A percentile compares a stretch with the other conserved stretches of the same genome.
Conservation (phyloP, 179 eudicot genomes). For the Heliamphora pulchella region DNA sequence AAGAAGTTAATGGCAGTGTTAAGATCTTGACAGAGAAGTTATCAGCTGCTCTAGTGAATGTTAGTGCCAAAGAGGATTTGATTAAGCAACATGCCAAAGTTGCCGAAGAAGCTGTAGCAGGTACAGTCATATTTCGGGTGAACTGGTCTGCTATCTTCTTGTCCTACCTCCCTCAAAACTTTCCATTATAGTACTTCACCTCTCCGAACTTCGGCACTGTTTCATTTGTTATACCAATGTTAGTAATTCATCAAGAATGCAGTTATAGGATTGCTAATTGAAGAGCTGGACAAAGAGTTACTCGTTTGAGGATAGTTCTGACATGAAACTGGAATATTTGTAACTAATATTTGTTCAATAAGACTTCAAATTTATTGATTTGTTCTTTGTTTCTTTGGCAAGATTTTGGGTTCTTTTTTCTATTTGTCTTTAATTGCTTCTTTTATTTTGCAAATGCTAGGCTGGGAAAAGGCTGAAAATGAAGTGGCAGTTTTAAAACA, state of each 20-base stretch:
- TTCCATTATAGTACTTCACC: background rate
- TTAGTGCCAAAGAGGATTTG: constrained; percentile 67
- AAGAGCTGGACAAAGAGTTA: background rate
- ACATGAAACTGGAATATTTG: background rate
- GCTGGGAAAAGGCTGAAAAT: constrained; percentile 81
- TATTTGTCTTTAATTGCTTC: background rate
- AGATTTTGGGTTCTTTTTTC: background rate
- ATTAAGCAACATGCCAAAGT: constrained; percentile 81
- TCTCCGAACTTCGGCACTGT: background rate
- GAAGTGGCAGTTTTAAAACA: constrained; percentile 42
- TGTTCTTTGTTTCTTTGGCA: background rate
- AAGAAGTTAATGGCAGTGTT: constrained; percentile 34
- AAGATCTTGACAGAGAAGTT: constrained; percentile 55
- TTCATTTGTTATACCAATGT: background rate
- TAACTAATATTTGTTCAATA: background rate
- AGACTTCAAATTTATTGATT: background rate
- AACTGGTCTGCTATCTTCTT: background rate
- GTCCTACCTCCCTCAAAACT: background rate
- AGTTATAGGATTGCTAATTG: too few relatives aligned
- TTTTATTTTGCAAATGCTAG: constrained; percentile 19
- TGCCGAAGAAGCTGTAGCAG: constrained; percentile 90
- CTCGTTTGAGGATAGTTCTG: background rate
- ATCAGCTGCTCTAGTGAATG: constrained; percentile 65
- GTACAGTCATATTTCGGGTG: constrained; percentile 14
- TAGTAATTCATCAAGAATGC: background rate